Evolutionary conservation across 1,139 yeast species (phyloP), one percentile per base, ranked within the genome.

Genomic region (Geotrichum cucujoidarum): DNA sequence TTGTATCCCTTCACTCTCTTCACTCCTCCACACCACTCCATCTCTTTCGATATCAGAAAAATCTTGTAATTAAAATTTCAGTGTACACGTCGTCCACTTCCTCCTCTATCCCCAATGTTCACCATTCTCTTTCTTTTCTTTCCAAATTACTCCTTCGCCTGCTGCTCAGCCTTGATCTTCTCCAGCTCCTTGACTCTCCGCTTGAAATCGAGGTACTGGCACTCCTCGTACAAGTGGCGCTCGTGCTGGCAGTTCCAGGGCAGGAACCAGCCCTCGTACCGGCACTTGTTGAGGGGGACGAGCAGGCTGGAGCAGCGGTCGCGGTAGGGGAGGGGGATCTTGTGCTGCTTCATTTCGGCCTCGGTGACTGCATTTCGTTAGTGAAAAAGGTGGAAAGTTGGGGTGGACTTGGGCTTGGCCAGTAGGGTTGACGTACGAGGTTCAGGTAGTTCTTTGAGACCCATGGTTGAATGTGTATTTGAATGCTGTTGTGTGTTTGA

Each of bases 231-330:
- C 39, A 80, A 78, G 59, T 86, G 95, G 66, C 89, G 80, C 69
- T 83, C 89, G 57, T 82, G 84, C 54, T 77, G 75, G 69, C 95
- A 87, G 61, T 78, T 81, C 83, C 83, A 79, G 27, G 84, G 84
- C 62, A 78, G 54, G 57, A 68, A 78, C 61, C 70, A 67, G 14
- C 75, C 73, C 55, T 77, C 80, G 47, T 70, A 67, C 52, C 83
- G 75, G 62, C 84, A 79, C 58, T 75, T 75, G 64, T 77, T 77
- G 50, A 79, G 65, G 18, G 95, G 83, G 22, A 79, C 84, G 61
- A 83, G 76, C 61, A 86, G 73, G 29, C 82, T 76, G 4, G 95
- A 94, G 67, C 95, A 87, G 68, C 95, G 79, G 66, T 87, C 95
- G 62, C 95, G 76, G 78, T 84, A 87, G 56, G 79, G 80, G 56